Evolutionary conservation across 345 rosid species (phyloP), one percentile per base, ranked within the genome.

Genomic region (Zanthoxylum bungeanum): DNA sequence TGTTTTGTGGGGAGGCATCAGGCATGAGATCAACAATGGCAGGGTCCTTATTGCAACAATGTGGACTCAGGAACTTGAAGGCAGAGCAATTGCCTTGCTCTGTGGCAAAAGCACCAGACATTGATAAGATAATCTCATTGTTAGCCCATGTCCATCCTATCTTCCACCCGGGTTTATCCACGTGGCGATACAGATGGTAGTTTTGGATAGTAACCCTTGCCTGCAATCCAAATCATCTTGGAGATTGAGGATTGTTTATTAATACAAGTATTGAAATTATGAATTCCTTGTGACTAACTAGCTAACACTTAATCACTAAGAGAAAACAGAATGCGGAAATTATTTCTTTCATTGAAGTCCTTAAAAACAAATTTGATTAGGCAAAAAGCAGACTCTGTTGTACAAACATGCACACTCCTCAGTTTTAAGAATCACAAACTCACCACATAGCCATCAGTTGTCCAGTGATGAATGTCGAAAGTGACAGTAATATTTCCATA

Each of bases 191-290:
- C 76, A 76, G 84, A 42, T 82, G 77, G 70, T 74, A 78, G 68
- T 89, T 89, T 37, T 78, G 87, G 59, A 89, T 79, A 0, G 79
- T 84, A 56, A 84, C 87, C 60, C 81, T 84, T n/a, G 84, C 88
- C 91, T 83, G 79, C 52, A 74, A 64, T 57, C 69, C 47, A 3
- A 46, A 47, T 17, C 33, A 68, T 12, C 22, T 5, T 25, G 34
- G 58, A 39, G 4, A 75, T 17, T 49, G 25, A 36, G 27, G 51
- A 65, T 40, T 47, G 10, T 11, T 1, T 9, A 21, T 14, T 42
- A 14, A 44, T 14, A 0, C 19, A 44, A 44, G 19, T 19, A 4
- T 14, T 44, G 49, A n/a, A n/a, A n/a, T n/a, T n/a, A n/a, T n/a
- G n/a, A n/a, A n/a, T n/a, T n/a, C n/a, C n/a, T n/a, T n/a, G n/a